Evolutionary conservation across 169 alveolate species (phyloP).

Genomic region (Cytauxzoon felis): DNA sequence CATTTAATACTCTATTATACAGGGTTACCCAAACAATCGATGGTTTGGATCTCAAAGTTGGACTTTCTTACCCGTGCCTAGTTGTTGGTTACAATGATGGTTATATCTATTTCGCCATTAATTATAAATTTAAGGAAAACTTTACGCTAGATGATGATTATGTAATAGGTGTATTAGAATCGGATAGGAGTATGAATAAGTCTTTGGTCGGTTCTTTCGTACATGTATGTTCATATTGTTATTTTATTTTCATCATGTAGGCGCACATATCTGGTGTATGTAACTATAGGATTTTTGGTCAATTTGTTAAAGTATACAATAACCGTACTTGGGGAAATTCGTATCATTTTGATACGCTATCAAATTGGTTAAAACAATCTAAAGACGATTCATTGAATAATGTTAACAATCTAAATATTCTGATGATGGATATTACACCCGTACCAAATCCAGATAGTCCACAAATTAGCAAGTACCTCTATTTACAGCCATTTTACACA

Average conservation of each 20-base stretch:
- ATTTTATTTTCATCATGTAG: too few relatives aligned
- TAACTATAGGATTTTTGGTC: too few relatives aligned
- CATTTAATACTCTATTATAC: neutral
- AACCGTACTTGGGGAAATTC: too few relatives aligned
- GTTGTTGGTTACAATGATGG: slow-evolving; percentile 55
- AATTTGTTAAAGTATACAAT: too few relatives aligned
- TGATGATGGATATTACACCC: slow-evolving; percentile 31
- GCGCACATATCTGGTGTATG: too few relatives aligned
- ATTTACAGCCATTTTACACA: slow-evolving; percentile 15
- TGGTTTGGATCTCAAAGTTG: slow-evolving; percentile 16
- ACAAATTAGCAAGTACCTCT: slow-evolving; percentile 17
- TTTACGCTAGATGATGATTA: slow-evolving; percentile 46
- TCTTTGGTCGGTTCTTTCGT: slow-evolving; percentile 22
- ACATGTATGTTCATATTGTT: too few relatives aligned
- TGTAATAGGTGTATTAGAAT: slow-evolving; percentile 51
- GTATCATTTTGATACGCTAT: too few relatives aligned
- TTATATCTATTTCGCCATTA: slow-evolving; percentile 46
- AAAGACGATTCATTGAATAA: too few relatives aligned
- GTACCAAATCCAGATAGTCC: slow-evolving; percentile 33
- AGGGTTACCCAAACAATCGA: slow-evolving; percentile 31
- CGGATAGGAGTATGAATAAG: slow-evolving; percentile 28
- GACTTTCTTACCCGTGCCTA: slow-evolving; percentile 35
- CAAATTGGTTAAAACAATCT: too few relatives aligned
- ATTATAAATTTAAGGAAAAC: slow-evolving; percentile 14
- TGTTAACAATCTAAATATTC: slow-evolving; percentile 9